Conservation (phyloP, 768 basidiomycete genomes). For the Agrocybe pediades region DNA sequence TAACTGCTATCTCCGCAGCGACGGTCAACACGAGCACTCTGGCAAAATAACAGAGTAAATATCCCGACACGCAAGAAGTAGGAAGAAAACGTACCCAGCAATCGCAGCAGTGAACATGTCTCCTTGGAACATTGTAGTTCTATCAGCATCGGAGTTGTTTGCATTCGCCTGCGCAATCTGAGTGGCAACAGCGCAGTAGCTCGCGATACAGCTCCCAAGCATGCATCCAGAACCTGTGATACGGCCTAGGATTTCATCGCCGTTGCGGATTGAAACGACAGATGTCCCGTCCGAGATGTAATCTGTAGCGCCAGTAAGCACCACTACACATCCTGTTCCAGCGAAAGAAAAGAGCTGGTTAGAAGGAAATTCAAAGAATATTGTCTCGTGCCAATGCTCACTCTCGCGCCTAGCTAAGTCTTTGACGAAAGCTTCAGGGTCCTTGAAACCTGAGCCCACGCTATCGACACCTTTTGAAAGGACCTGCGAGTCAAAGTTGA, state of each 20-base stretch:
- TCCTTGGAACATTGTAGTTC: conserved; percentile 57
- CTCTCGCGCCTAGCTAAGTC: conserved; percentile 73
- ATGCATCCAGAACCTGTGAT: conserved; percentile 95
- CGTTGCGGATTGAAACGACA: conserved; percentile 75
- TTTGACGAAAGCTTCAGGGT: conserved; percentile 72
- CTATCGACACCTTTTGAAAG: conserved; percentile 85
- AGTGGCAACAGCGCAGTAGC: conserved; percentile 73
- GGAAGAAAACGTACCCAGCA: conserved; percentile 58
- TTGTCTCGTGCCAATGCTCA: conserved; percentile 36
- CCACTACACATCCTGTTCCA: conserved; percentile 77
- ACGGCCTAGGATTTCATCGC: conserved; percentile 66
- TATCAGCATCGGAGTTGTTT: conserved; percentile 27
- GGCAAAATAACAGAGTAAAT: conserved; percentile 11
- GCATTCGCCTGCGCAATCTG: conserved; percentile 32
- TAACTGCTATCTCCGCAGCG: conserved; percentile 61
- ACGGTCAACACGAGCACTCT: conserved; percentile 63
- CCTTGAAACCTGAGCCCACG: conserved; percentile 71
- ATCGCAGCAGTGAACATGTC: conserved; percentile 79
- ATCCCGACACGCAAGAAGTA: neutral
- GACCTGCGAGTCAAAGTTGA: conserved; percentile 45
- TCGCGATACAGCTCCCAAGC: conserved; percentile 73
- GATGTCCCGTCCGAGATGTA: conserved; percentile 81
- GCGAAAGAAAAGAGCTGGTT: neutral
- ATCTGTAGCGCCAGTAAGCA: conserved; percentile 78
- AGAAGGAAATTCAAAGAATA: neutral